Evolutionary conservation across 805 yeast genomes (phyloP), one percentile per base, ranked within the genome.

Genomic region (Metschnikowia aberdeeniae): DNA sequence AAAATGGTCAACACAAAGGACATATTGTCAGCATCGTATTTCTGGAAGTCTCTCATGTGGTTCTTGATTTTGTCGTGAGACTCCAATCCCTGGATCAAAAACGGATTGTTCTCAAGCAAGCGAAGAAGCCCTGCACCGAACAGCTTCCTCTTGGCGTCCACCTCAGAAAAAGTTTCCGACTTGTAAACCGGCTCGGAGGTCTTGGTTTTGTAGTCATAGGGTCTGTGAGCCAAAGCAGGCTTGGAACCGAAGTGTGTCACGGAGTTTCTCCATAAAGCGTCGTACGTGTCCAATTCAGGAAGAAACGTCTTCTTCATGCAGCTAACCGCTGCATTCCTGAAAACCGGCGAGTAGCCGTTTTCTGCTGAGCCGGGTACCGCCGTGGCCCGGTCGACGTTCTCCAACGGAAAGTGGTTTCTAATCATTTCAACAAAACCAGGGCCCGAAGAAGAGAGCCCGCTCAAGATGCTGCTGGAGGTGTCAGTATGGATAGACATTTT

Each of bases 1-100:
- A 78, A 77, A 14, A 84, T 55, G 1, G 84, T 68, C 37, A 82
- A 73, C 32, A 81, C 66, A 53, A 81, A 82, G 4, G 69, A 58
- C 20, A 49, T 46, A 32, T 52, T 39, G 28, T 43, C 20, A 13
- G 43, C 47, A 30, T 44, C 34, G 45, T 52, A 57, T n/a, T 26
- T 24, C 6, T 22, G 17, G 50, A 36, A 47, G 37, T 49, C 42
- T 2, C 34, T 28, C 5, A 9, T 30, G 42, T 61, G 65, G 32
- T 41, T 12, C 36, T 52, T 59, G 45, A 61, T 54, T 37, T 61
- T 61, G 26, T 40, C 47, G 49, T 60, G 65, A 20, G 58, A 42
- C 20, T 46, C 58, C 40, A 47, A 48, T 17, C 37, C 49, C n/a
- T 48, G 33, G 29, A 49, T 46, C 36, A 53, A 52, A 53, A 31